Evolutionary conservation across 2,329 filamentous ascomycete genomes (phyloP), one percentile per base, ranked within the genome.

Genomic region (Verticillium nonalfalfae): DNA sequence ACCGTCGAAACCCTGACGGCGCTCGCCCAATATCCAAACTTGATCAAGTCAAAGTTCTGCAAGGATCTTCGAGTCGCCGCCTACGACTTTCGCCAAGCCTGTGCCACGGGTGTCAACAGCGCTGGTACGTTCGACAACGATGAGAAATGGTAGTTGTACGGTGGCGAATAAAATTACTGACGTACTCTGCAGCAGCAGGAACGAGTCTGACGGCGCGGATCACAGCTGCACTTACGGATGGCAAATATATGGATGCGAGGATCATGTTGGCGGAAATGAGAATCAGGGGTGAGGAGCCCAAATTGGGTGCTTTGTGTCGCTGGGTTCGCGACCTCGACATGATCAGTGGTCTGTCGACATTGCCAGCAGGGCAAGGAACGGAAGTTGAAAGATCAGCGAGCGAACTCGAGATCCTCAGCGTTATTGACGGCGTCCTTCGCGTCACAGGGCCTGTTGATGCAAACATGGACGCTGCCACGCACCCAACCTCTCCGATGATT

Each of bases 271-370:
- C 87, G 0, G 88, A 90, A 74, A 90, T 90, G 88, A 80, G 82
- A 35, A 85, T 90, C 18, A 78, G 87, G n/a, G 76, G 79, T 3
- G 81, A 90, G 64, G 80, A 83, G 18, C 88, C 88, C 0, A 89
- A 89, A 66, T 74, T 90, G 0, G 88, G 88, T 21, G 86, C 88
- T 1, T 73, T 90, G 7, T 90, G 87, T 71, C 84, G 88, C 61
- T 91, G 88, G 88, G 88, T 90, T 4, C 81, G 88, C 61, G 87
- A 90, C 68, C 75, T 90, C 33, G 88, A 90, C 67, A 84, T 90
- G 31, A 84, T 90, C 58, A 88, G 85, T 65, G 87, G 87, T 1
- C 74, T 90, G 7, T 85, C 85, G 3, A 84, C 85, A 26, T 77
- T 82, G 59, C 75, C 83, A 0, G 72, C 75, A 56, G 54, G 56